Percentiles rank a stretch among this genome's conserved stretches.
phyloP scores from a whole-genome alignment of 2,329 filamentous ascomycete species.

The Purpureocillium takamizusanense region DNA sequence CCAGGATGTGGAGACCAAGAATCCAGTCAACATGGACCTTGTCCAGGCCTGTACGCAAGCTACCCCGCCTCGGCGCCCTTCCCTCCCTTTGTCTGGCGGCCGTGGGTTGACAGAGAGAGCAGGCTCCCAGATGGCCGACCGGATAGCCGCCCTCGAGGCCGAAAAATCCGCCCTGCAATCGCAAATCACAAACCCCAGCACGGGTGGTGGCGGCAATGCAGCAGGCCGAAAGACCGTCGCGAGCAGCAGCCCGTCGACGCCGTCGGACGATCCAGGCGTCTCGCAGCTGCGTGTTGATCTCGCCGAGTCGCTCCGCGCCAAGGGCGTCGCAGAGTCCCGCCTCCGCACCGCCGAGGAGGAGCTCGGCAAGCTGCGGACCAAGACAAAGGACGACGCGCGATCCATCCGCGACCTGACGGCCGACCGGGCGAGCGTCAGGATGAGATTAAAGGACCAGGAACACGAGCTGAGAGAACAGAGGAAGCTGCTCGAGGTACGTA shows the following conservation, averaged over 20 bases:
- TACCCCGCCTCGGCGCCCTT: conserved; percentile 7
- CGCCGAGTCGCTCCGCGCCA: conserved; percentile 66
- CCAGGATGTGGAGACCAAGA: conserved; percentile 61
- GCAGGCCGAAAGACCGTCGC: conserved; percentile 4
- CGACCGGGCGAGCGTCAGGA: conserved; percentile 52
- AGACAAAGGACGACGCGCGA: conserved; percentile 49
- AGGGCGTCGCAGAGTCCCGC: conserved; percentile 56
- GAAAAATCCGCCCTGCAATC: conserved; percentile 37
- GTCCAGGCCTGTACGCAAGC: conserved; percentile 67
- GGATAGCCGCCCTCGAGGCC: conserved; percentile 53
- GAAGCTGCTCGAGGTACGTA: conserved; percentile 64
- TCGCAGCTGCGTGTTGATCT: conserved; percentile 59
- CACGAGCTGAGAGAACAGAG: conserved; percentile 80
- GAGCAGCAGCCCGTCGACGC: not conserved
- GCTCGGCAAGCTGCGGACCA: conserved; percentile 51
- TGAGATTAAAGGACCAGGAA: conserved; percentile 68
- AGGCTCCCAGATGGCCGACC: conserved; percentile 61
- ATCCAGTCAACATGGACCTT: conserved; percentile 51
- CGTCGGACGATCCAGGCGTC: conserved; percentile 21
- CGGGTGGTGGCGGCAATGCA: conserved; percentile 1
- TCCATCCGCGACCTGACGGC: conserved; percentile 52
- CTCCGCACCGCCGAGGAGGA: conserved; percentile 56
- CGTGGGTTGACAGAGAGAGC: conserved; percentile 10
- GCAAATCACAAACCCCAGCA: conserved; percentile 14
- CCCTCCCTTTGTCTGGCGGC: conserved; percentile 2